A percentile compares a stretch with the other conserved stretches of the same genome.
Evolutionary conservation across 2,329 filamentous ascomycete species (phyloP).

Genomic region (Claviceps cyperi): DNA sequence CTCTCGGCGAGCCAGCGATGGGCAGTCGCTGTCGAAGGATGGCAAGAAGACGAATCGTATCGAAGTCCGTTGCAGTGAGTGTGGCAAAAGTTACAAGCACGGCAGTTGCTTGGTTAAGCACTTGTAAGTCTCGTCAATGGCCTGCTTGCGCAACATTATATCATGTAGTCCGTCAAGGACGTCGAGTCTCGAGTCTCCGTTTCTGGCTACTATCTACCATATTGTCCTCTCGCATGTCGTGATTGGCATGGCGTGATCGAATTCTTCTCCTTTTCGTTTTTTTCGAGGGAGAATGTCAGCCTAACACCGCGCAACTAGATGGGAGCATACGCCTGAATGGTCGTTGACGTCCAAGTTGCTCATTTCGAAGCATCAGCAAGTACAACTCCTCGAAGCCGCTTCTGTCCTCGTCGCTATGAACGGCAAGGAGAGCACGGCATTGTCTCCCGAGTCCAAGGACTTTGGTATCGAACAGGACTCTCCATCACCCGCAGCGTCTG

Average conservation of each 20-base stretch:
- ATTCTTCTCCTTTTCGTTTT: neutral
- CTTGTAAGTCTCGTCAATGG: slow-evolving; percentile 67
- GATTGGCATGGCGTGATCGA: neutral
- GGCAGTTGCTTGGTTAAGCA: slow-evolving; percentile 99
- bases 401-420: slow-evolving; percentile 95
- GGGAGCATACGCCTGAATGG: slow-evolving; percentile 99
- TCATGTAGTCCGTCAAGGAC: neutral
- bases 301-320: slow-evolving; percentile 42
- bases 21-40: slow-evolving; percentile 66
- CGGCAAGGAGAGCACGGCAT: slow-evolving; percentile 36
- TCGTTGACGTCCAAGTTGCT: slow-evolving; percentile 91
- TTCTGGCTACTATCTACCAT: neutral
- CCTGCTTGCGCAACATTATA: slow-evolving; percentile 13
- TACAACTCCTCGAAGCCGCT: slow-evolving; percentile 89
- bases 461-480: slow-evolving; percentile 71
- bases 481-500: slow-evolving; percentile 65
- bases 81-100: slow-evolving; percentile 99
- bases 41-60: slow-evolving; percentile 71
- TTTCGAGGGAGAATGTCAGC: neutral
- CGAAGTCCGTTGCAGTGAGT: slow-evolving; percentile 92
- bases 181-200: neutral
- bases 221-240: neutral
- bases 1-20: slow-evolving; percentile 62
- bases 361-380: slow-evolving; percentile 98
- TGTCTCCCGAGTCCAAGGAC: slow-evolving; percentile 51